Conservation (phyloP, 805 yeast genomes). For the Metschnikowia similis region DNA sequence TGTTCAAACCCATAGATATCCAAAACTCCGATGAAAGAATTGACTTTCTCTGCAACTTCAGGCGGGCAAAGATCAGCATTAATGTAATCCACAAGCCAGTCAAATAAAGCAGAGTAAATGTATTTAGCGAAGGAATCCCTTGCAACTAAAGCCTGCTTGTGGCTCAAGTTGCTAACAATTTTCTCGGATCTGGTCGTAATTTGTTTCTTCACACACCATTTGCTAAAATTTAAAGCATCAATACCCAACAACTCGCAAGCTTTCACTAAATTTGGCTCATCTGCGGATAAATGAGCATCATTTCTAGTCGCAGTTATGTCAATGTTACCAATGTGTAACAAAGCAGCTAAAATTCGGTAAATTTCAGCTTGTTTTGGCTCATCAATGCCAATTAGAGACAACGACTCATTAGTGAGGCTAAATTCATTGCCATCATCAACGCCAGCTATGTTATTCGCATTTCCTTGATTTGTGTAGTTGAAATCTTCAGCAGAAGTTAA, state of each 20-base stretch:
- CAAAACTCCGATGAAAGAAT: conserved; percentile 87
- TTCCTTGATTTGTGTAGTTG: conserved; percentile 87
- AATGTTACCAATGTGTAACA: conserved; percentile 90
- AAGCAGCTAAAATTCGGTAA: conserved; percentile 78
- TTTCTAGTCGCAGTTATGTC: conserved; percentile 79
- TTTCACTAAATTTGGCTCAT: conserved; percentile 77
- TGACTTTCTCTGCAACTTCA: conserved; percentile 53
- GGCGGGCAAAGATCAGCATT: conserved; percentile 79
- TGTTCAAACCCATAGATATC: conserved; percentile 98
- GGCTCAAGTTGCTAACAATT: conserved; percentile 76
- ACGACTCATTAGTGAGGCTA: conserved; percentile 68
- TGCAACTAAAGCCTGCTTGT: conserved; percentile 82
- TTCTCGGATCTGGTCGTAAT: conserved; percentile 90
- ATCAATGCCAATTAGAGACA: conserved; percentile 71
- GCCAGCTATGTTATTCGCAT: conserved; percentile 63
- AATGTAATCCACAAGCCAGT: conserved; percentile 87
- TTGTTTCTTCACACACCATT: conserved; percentile 92
- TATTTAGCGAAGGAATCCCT: conserved; percentile 97
- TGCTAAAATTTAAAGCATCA: conserved; percentile 67
- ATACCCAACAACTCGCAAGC: conserved; percentile 84
- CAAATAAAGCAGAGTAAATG: conserved; percentile 87
- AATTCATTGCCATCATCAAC: conserved; percentile 84
- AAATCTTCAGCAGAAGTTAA: conserved; percentile 65
- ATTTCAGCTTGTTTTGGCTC: conserved; percentile 57
- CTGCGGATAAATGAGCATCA: conserved; percentile 75